Evolutionary conservation across 2,329 filamentous ascomycete species (phyloP).

Genomic region (Colletotrichum sp.): DNA sequence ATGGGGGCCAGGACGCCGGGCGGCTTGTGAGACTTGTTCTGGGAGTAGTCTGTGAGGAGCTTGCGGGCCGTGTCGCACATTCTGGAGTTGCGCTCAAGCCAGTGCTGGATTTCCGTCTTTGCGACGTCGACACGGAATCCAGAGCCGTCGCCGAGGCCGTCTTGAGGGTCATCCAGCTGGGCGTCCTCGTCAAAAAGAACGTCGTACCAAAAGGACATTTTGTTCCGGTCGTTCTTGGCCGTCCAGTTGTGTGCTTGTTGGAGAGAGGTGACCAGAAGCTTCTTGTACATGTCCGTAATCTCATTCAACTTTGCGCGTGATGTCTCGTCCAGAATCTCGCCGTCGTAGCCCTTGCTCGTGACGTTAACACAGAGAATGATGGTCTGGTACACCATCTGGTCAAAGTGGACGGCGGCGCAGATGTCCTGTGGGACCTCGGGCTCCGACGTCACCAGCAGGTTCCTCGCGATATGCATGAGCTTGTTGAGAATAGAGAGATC

Average conservation of each 20-base stretch:
- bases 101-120: constrained; percentile 66
- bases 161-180: constrained; percentile 51
- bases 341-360: constrained; percentile 70
- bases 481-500: constrained; percentile 69
- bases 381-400: constrained; percentile 69
- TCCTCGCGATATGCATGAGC: constrained; percentile 70
- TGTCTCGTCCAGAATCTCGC: constrained; percentile 64
- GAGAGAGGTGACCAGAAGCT: constrained; percentile 67
- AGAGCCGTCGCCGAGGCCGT: constrained; percentile 55
- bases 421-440: constrained; percentile 70
- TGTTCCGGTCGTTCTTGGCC: constrained; percentile 71
- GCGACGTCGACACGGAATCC: constrained; percentile 61
- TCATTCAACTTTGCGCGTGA: constrained; percentile 64
- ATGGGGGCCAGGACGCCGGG: constrained; percentile 56
- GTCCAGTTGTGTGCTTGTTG: constrained; percentile 75
- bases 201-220: constrained; percentile 73
- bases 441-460: constrained; percentile 67
- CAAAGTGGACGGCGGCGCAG: constrained; percentile 67
- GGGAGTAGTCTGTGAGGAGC: constrained; percentile 60
- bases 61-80: constrained; percentile 61
- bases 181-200: constrained; percentile 67
- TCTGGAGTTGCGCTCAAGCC: constrained; percentile 65
- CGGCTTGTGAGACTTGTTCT: constrained; percentile 52
- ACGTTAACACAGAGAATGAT: constrained; percentile 71
- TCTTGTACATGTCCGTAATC: constrained; percentile 71